phyloP scores from a whole-genome alignment of 805 yeast genomes.

The Candida odintsovae region DNA sequence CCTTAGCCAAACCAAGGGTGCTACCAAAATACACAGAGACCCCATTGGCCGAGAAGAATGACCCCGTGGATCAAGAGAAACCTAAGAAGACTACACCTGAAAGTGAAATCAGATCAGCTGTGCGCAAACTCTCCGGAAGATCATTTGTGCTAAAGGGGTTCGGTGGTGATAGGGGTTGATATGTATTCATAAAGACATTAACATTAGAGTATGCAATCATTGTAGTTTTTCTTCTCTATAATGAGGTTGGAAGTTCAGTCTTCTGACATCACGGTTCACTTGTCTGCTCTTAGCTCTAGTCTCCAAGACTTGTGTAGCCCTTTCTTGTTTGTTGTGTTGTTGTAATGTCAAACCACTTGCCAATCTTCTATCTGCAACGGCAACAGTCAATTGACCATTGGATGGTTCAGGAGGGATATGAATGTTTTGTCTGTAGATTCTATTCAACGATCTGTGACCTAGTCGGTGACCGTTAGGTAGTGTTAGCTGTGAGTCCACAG shows the following conservation, averaged over 20 bases:
- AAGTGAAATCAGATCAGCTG: slow-evolving; percentile 17
- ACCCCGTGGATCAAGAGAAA: slow-evolving; percentile 13
- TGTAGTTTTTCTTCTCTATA: slow-evolving; percentile 66
- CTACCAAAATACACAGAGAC: slow-evolving; percentile 20
- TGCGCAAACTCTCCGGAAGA: slow-evolving; percentile 26
- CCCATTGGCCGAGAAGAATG: slow-evolving; percentile 12
- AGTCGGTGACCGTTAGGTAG: slow-evolving; percentile 74
- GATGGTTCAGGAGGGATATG: slow-evolving; percentile 37
- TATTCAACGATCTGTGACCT: slow-evolving; percentile 74
- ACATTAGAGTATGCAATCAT: not conserved
- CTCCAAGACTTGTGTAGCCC: slow-evolving; percentile 34
- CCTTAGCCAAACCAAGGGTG: slow-evolving; percentile 9
- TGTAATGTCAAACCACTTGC: slow-evolving; percentile 56
- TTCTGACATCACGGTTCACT: slow-evolving; percentile 51
- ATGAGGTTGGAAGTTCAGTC: slow-evolving; percentile 79
- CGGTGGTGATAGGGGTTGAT: slow-evolving; percentile 15
- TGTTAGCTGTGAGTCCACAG: slow-evolving; percentile 56
- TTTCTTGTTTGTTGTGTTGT: slow-evolving; percentile 45
- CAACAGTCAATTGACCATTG: slow-evolving; percentile 70
- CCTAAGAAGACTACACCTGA: slow-evolving; percentile 1
- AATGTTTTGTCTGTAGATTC: slow-evolving; percentile 65
- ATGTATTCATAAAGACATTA: not conserved
- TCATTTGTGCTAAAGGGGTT: slow-evolving; percentile 26
- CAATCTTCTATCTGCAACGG: slow-evolving; percentile 68
- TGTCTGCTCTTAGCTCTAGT: slow-evolving; percentile 37